Evolutionary conservation across 352 stramenopile species (phyloP).

Genomic region (Plasmopara viticola): DNA sequence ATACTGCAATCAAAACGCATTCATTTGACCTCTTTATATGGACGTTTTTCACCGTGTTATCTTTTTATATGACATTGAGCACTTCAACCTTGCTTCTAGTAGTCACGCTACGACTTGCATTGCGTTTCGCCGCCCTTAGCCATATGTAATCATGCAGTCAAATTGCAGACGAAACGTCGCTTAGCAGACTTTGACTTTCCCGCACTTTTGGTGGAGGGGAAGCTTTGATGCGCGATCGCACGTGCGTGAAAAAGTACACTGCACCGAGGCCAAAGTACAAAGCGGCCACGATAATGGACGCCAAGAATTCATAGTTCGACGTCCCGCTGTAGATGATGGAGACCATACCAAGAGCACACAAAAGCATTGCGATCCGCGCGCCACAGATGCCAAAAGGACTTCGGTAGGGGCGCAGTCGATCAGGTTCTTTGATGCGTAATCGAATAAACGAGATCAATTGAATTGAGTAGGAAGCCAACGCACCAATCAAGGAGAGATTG

Average conservation of each 20-base stretch:
- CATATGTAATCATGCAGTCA: background rate
- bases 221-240: conserved; percentile 28
- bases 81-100: too few species aligned
- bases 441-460: conserved; percentile 53
- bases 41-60: too few species aligned
- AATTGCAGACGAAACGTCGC: conserved; percentile 5
- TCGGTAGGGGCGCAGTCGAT: conserved; percentile 40
- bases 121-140: too few species aligned
- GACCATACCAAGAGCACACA: conserved; percentile 43
- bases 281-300: conserved; percentile 45
- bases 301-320: conserved; percentile 51
- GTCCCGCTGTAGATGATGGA: conserved; percentile 64
- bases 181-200: conserved; percentile 41
- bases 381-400: conserved; percentile 50
- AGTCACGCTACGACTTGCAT: too few species aligned
- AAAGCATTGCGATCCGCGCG: conserved; percentile 32
- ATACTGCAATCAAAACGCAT: too few species aligned
- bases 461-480: conserved; percentile 57
- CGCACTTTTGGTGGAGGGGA: conserved; percentile 33
- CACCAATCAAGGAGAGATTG: conserved; percentile 61
- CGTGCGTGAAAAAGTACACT: conserved; percentile 38
- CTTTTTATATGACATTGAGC: conserved; percentile 8
- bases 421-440: conserved; percentile 44
- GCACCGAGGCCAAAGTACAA: conserved; percentile 47
- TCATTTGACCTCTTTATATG: too few species aligned